A percentile compares a stretch with the other conserved stretches of the same genome.
Conservation (phyloP, 139 green algal genomes). For the Eudorina sp. region DNA sequence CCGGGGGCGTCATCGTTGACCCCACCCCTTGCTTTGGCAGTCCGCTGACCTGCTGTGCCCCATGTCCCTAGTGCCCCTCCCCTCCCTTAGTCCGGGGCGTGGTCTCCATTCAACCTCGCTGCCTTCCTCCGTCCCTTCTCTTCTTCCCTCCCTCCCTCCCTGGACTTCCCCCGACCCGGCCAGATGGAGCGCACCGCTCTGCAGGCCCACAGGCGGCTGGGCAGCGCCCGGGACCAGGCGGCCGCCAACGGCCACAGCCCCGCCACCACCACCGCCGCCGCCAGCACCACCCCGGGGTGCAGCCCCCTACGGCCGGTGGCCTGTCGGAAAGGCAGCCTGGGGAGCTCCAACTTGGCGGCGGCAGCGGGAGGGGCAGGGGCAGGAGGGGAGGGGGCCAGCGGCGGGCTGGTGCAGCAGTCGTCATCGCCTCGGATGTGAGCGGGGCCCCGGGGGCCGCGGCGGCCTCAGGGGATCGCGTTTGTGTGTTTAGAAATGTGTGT, state of each 20-base stretch:
- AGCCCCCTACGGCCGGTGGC: slow-evolving; percentile 10
- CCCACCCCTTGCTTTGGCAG: too few relatives aligned
- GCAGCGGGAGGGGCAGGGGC: neutral
- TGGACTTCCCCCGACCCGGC: neutral
- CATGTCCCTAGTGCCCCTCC: too few relatives aligned
- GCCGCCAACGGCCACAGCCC: neutral
- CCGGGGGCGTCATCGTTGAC: too few relatives aligned
- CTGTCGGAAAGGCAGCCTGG: slow-evolving; percentile 20
- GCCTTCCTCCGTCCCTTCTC: too few relatives aligned
- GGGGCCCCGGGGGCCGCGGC: neutral
- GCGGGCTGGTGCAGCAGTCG: neutral
- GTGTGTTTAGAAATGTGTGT: too few relatives aligned
- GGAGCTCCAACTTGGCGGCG: neutral
- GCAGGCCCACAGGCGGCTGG: slow-evolving; percentile 29
- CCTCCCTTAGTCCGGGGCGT: too few relatives aligned
- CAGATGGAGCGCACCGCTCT: slow-evolving; percentile 38
- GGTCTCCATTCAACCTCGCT: too few relatives aligned
- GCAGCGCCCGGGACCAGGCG: slow-evolving; percentile 2
- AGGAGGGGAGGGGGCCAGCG: neutral
- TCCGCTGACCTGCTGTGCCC: too few relatives aligned
- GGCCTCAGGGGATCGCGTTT: neutral
- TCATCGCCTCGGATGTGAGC: slow-evolving; percentile 4
- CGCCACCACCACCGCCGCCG: too few relatives aligned
- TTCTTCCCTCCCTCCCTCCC: neutral
- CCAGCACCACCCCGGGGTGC: neutral